phyloP scores from a whole-genome alignment of 129 eudicot species.

The Flaveria sonorensis region DNA sequence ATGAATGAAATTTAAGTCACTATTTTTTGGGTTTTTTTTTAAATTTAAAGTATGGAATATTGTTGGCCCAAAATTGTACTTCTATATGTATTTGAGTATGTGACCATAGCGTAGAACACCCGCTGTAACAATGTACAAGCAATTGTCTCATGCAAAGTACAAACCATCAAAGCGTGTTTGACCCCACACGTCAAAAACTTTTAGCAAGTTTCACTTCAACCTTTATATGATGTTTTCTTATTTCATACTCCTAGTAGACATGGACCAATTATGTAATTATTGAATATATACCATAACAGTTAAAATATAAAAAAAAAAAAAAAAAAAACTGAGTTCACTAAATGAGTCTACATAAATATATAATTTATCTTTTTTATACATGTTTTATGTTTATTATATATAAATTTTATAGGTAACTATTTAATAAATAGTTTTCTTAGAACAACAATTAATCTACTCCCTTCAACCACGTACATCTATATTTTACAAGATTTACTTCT shows the following conservation, averaged over 20 bases:
- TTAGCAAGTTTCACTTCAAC: background rate
- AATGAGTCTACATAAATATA: background rate
- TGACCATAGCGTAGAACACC: slow-evolving; percentile 13
- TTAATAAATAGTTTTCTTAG: too few relatives aligned
- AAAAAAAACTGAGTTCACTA: background rate
- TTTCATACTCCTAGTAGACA: background rate
- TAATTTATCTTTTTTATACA: background rate
- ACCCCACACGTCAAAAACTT: background rate
- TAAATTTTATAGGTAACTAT: background rate
- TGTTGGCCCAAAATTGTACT: slow-evolving; percentile 28
- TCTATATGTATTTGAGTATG: slow-evolving; percentile 17
- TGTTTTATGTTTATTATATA: background rate
- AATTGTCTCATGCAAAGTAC: slow-evolving; percentile 35
- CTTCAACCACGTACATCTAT: too few relatives aligned
- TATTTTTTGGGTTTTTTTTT: background rate
- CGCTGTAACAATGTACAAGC: slow-evolving; percentile 29
- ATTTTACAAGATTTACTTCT: too few relatives aligned
- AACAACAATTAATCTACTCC: too few relatives aligned
- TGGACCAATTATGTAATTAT: background rate
- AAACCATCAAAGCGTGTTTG: slow-evolving; percentile 21
- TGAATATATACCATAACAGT: background rate
- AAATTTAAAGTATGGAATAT: background rate
- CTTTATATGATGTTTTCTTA: background rate
- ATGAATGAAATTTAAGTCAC: background rate
- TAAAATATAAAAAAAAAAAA: background rate